A percentile compares a stretch with the other conserved stretches of the same genome.
phyloP scores from a whole-genome alignment of 176 grass and related monocot genomes.

The Bolboschoenus planiculmis region DNA sequence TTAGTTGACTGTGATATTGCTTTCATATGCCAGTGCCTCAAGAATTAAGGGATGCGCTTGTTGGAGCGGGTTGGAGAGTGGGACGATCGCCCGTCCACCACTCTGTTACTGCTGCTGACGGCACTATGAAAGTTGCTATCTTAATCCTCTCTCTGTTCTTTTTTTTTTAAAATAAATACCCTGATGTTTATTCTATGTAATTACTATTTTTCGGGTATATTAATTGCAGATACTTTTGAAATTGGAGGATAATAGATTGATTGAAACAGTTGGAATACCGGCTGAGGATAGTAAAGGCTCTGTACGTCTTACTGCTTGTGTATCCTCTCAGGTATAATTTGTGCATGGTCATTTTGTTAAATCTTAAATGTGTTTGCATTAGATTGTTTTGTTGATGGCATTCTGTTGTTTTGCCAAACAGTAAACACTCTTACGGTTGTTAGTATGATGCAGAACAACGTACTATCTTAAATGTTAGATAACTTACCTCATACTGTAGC shows the following conservation, averaged over 20 bases:
- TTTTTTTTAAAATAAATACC: not conserved
- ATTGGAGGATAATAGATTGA: slow-evolving; percentile 82
- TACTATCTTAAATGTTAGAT: not conserved
- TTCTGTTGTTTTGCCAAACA: not conserved
- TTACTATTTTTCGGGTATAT: not conserved
- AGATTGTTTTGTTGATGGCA: not conserved
- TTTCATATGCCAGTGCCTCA: slow-evolving; percentile 50
- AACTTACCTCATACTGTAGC: not conserved
- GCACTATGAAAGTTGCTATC: slow-evolving; percentile 60
- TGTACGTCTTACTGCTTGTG: slow-evolving; percentile 72
- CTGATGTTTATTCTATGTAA: not conserved
- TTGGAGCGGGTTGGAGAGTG: slow-evolving; percentile 56
- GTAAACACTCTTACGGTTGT: not conserved
- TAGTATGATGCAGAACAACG: not conserved
- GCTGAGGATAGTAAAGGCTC: slow-evolving; percentile 54
- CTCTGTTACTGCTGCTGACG: slow-evolving; percentile 55
- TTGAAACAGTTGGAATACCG: slow-evolving; percentile 92
- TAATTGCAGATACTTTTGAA: slow-evolving; percentile 80
- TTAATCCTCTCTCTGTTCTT: not conserved
- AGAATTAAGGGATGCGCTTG: slow-evolving; percentile 61
- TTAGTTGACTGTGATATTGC: not conserved
- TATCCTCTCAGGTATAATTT: slow-evolving; percentile 75
- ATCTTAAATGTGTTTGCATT: not conserved
- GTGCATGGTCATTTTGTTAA: too few species aligned
- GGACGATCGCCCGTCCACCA: slow-evolving; percentile 77